These are phyloP conservation scores for Wickerhamiella hasegawae DNA, from an alignment of 805 yeast genomes.

Conservation along the genomic window DNA sequence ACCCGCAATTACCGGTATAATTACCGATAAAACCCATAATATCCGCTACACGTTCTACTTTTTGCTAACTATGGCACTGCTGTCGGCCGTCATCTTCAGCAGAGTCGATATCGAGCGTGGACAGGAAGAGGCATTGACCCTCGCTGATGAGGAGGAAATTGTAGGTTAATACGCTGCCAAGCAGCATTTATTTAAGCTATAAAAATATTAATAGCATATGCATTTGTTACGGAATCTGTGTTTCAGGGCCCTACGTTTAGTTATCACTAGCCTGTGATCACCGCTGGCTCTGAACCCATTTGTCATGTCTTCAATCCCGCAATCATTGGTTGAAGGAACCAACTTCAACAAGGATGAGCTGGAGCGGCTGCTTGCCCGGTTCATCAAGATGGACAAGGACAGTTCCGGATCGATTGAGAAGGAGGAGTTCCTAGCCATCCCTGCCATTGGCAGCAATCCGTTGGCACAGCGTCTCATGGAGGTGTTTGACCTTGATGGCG, in stretches of 20 bases:
- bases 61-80: slow-evolving; percentile 34
- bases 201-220: no score
- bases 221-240: no score
- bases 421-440: slow-evolving; percentile 78
- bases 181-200: no score
- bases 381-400: slow-evolving; percentile 89
- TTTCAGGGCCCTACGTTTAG: no score
- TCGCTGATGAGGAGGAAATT: no score
- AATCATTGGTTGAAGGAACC: no score
- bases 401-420: slow-evolving; percentile 84
- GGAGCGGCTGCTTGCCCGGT: slow-evolving; percentile 77
- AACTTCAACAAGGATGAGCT: slow-evolving; percentile 72
- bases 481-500: slow-evolving; percentile 77
- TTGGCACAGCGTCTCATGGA: slow-evolving; percentile 81
- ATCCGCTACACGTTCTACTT: slow-evolving; percentile 60
- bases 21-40: slow-evolving; percentile 58
- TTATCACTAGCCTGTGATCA: no score
- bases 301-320: no score
- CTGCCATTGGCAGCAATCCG: slow-evolving; percentile 84
- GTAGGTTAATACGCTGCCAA: no score
- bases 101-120: slow-evolving; percentile 49
- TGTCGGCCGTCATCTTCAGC: slow-evolving; percentile 42
- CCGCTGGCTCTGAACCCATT: no score
- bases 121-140: slow-evolving; percentile 39
- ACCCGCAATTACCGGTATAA: slow-evolving; percentile 53